phyloP scores from a whole-genome alignment of 2,329 filamentous ascomycete genomes.

The Knufia petricola region DNA sequence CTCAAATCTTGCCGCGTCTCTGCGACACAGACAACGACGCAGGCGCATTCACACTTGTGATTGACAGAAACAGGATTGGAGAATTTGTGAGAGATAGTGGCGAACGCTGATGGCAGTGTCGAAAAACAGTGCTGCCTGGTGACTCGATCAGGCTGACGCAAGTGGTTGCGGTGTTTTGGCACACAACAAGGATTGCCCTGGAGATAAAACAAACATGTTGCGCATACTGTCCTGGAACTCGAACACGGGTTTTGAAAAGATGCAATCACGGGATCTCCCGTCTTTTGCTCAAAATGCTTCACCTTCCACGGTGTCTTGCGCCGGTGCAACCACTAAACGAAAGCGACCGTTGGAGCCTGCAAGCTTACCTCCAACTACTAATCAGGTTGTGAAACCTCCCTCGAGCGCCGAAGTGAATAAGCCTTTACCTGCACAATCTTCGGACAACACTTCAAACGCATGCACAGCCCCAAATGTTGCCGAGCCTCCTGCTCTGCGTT shows the following conservation, averaged over 20 bases:
- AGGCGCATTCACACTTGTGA: background rate
- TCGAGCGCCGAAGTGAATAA: constrained; percentile 9
- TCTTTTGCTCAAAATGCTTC: constrained; percentile 30
- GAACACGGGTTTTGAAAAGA: constrained; percentile 37
- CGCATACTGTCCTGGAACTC: constrained; percentile 39
- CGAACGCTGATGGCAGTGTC: background rate
- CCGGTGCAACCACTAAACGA: constrained; percentile 41
- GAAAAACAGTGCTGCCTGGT: constrained; percentile 9
- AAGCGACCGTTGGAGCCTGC: constrained; percentile 34
- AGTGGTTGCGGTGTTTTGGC: background rate
- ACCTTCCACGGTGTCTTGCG: constrained; percentile 8
- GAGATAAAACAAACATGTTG: constrained; percentile 31
- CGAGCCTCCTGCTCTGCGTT: constrained; percentile 8
- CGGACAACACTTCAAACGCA: constrained; percentile 14
- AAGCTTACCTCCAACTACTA: constrained; percentile 8
- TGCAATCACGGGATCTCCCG: constrained; percentile 35
- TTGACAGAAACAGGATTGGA: background rate
- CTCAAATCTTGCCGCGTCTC: no score
- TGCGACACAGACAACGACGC: background rate
- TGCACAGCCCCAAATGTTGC: constrained; percentile 13
- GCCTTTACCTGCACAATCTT: constrained; percentile 8
- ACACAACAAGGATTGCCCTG: background rate
- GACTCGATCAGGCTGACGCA: constrained; percentile 8
- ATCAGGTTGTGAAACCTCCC: constrained; percentile 8
- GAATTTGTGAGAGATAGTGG: background rate